Conservation (phyloP, 2,329 filamentous ascomycete species). For the Biscogniauxia sp. region DNA sequence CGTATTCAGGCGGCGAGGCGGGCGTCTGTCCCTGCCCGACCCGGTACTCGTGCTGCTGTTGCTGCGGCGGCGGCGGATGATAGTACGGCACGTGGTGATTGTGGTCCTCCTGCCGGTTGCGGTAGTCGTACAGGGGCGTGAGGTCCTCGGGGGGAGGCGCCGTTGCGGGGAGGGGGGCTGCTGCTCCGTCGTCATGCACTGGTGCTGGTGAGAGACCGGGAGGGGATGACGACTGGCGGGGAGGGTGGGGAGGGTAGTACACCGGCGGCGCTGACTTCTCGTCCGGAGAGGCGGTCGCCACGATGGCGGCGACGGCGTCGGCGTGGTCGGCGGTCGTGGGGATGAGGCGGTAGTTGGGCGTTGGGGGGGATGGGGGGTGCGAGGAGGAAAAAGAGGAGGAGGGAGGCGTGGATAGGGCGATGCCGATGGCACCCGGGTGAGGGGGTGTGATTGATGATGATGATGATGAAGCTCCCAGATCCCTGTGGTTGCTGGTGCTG, state of each 20-base stretch:
- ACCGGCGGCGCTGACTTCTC: background rate
- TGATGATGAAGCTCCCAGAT: too few species aligned
- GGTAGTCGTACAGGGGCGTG: background rate
- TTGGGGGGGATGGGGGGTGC: background rate
- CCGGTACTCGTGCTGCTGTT: background rate
- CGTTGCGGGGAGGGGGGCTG: background rate
- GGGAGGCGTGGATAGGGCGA: background rate
- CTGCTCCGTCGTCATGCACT: too few species aligned
- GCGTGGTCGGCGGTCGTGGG: too few species aligned
- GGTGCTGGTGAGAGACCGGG: too few species aligned
- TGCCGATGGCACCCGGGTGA: background rate
- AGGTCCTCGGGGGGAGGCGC: background rate
- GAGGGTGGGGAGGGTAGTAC: background rate
- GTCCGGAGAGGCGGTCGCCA: background rate
- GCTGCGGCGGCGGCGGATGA: too few species aligned
- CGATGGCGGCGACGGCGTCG: background rate
- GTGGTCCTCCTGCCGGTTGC: background rate
- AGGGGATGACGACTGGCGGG: too few species aligned
- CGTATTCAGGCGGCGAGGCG: constrained; percentile 13
- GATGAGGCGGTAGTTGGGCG: background rate
- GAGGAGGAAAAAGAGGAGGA: too few species aligned
- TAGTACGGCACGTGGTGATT: background rate
- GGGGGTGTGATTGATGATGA: background rate
- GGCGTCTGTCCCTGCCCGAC: constrained; percentile 12
- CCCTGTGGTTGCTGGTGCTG: background rate